These are phyloP conservation scores for Salix caprea DNA, from an alignment of 345 rosid genomes.

Conservation along the genomic window DNA sequence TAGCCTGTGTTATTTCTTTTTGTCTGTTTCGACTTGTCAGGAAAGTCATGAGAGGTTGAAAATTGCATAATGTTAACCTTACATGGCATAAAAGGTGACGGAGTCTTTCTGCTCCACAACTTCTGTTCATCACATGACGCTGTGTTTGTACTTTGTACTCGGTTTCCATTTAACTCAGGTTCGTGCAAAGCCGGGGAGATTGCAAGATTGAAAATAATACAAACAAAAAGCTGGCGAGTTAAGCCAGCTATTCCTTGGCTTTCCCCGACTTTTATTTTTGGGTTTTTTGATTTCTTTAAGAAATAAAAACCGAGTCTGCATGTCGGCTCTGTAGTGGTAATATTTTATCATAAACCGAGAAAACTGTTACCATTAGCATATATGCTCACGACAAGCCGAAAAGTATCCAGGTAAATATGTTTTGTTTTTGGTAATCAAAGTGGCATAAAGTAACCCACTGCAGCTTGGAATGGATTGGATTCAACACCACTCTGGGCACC, in stretches of 20 bases:
- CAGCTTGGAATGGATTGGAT: no score
- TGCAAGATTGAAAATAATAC: background rate
- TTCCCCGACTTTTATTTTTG: background rate
- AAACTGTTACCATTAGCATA: no score
- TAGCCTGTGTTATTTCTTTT: background rate
- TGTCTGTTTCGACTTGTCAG: conserved; percentile 15
- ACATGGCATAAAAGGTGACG: background rate
- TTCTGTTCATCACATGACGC: background rate
- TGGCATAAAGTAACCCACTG: background rate
- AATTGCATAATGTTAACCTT: background rate
- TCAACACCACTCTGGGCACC: no score
- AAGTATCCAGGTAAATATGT: no score
- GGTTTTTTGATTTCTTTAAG: background rate
- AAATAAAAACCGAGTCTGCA: background rate
- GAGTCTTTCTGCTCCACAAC: background rate
- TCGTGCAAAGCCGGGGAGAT: background rate
- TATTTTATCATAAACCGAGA: background rate
- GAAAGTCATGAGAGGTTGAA: background rate
- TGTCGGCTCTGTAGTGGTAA: background rate
- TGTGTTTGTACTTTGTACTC: background rate
- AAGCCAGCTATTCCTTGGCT: background rate
- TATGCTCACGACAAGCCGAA: no score
- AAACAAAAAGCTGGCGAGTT: background rate
- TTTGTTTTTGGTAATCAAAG: no score
- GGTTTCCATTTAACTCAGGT: background rate